These are phyloP conservation scores for Achlya hypogyna DNA, from an alignment of 352 stramenopile genomes.

Conservation along the genomic window DNA sequence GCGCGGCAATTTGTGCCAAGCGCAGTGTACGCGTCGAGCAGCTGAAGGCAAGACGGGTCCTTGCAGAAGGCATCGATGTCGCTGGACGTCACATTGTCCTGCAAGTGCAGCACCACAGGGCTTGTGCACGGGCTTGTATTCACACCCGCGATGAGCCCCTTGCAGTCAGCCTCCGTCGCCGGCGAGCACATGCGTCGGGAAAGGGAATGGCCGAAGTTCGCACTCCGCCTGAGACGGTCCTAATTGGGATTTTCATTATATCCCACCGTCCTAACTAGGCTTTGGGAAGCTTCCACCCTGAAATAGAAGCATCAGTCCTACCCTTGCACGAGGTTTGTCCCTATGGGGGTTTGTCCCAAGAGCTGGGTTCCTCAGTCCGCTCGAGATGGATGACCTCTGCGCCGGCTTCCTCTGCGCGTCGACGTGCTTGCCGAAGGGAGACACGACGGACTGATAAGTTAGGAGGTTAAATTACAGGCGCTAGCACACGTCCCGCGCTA, in stretches of 20 bases:
- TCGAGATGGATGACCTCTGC: too few relatives aligned
- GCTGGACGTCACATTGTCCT: not conserved
- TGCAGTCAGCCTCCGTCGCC: not conserved
- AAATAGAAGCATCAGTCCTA: too few relatives aligned
- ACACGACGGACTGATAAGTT: too few relatives aligned
- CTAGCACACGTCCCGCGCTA: not conserved
- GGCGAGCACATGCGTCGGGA: not conserved
- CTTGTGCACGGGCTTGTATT: not conserved
- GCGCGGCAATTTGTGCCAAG: not conserved
- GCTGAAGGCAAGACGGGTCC: not conserved
- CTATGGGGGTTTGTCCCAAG: too few relatives aligned
- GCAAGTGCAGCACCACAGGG: not conserved
- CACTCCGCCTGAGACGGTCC: too few relatives aligned
- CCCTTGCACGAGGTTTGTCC: too few relatives aligned
- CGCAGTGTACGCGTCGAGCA: not conserved
- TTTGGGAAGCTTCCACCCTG: too few relatives aligned
- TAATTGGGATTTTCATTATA: too few relatives aligned
- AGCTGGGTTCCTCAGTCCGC: too few relatives aligned
- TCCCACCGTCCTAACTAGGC: too few relatives aligned
- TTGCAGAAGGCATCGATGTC: not conserved
- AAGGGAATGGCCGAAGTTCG: not conserved
- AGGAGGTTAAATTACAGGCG: conserved; percentile 1
- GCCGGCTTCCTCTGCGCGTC: too few relatives aligned
- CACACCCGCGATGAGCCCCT: not conserved
- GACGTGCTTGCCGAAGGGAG: too few relatives aligned